Base-by-base conservation (phyloP, 768 basidiomycete genomes). In the Lepiota venenata region DNA sequence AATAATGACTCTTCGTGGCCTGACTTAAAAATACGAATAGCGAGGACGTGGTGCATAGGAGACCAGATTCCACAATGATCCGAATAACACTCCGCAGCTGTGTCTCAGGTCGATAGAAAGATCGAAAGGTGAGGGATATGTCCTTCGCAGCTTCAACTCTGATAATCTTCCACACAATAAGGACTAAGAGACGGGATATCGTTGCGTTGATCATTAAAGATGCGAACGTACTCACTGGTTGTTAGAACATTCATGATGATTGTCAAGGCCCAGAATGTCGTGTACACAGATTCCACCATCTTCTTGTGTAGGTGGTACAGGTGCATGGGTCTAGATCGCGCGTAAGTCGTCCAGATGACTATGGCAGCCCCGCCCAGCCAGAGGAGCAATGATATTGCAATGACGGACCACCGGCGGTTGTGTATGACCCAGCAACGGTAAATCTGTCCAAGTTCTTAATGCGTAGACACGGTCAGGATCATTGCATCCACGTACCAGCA, bases 241-340 rank as follows among this genome's bases (percentile, higher is more conserved):
- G 50, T 51, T 11, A 43, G 32, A 5, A 35, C 25, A 20, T 51
- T 51, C 32, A 51, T 42, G n/a, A 51, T 8, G n/a, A 51, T 51
- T 16, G 29, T 22, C 32, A 43, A 2, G 18, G 22, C 41, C 50
- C 50, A 51, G 18, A 51, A 51, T 21, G 15, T 14, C 15, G n/a
- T 25, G 14, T 43, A 41, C n/a, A 51, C 37, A 18, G 39, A 27
- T 3, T 29, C 22, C 41, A 40, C 39, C 11, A 20, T 15, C 18
- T 5, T 32, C 21, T 25, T 2, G 3, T 41, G 25, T 3, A 25
- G 10, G 18, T 35, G 21, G 16, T 18, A 18, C 25, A 18, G 11
- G 25, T 16, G 12, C 20, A 10, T 25, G 20, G 36, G 12, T 16
- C 6, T 50, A 27, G 6, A 41, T 20, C 42, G 49, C 10, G 16